Conservation (phyloP, 2,329 filamentous ascomycete genomes). For the Mycosphaerella sp. region DNA sequence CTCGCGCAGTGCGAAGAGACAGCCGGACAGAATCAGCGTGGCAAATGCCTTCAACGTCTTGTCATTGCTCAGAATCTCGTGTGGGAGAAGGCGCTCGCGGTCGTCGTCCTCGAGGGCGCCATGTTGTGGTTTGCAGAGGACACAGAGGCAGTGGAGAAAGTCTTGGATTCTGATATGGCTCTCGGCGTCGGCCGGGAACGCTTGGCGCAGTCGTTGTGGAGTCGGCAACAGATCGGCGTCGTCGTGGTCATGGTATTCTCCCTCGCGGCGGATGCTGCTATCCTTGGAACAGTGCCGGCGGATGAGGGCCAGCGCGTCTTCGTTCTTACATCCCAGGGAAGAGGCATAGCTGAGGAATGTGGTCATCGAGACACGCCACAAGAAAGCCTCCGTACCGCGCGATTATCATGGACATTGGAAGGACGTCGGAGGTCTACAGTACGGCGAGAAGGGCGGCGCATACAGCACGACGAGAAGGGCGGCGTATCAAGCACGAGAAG, state of each 20-base stretch:
- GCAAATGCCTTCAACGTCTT: conserved; percentile 9
- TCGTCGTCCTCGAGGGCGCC: conserved; percentile 1
- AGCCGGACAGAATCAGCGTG: conserved; percentile 6
- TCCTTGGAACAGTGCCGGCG: conserved; percentile 1
- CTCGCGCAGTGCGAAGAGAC: conserved; percentile 7
- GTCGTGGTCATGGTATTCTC: conserved; percentile 4
- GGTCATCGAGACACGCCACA: conserved; percentile 1
- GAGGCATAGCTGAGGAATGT: conserved; percentile 5
- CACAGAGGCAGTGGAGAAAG: conserved; percentile 1
- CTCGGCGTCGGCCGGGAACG: not conserved
- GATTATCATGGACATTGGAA: not conserved
- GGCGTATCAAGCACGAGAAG: not conserved
- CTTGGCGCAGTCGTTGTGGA: not conserved
- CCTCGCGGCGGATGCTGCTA: conserved; percentile 5
- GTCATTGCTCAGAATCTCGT: not conserved
- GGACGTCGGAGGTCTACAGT: not conserved
- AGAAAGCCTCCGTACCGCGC: not conserved
- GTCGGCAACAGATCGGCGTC: conserved; percentile 3
- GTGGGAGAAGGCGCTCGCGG: not conserved
- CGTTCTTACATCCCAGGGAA: not conserved
- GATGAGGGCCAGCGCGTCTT: not conserved
- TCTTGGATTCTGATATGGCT: not conserved
- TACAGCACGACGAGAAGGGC: not conserved
- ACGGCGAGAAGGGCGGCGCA: not conserved
- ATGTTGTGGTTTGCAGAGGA: not conserved